A percentile compares a stretch with the other conserved stretches of the same genome.
Evolutionary conservation across 768 basidiomycete species (phyloP).

Genomic region (Pleurotus citrinopileatus): DNA sequence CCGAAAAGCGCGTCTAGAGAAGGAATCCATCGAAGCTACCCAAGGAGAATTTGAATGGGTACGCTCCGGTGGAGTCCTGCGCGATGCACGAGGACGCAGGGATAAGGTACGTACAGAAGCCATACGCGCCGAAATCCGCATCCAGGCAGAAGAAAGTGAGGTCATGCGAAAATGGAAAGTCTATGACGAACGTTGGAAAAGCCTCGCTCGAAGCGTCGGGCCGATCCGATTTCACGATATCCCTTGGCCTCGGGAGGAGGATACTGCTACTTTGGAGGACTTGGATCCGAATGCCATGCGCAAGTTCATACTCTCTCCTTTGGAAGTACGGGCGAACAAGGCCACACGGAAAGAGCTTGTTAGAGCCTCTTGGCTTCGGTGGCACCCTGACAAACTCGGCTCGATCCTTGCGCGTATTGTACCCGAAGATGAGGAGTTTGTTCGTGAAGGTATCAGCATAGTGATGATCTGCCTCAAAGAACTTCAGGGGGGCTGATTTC

Average conservation of each 20-base stretch:
- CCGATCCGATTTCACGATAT: conserved; percentile 47
- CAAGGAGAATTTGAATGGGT: conserved; percentile 60
- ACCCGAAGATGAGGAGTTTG: conserved; percentile 40
- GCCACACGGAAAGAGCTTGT: conserved; percentile 51
- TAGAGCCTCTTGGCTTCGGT: conserved; percentile 58
- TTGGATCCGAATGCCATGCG: conserved; percentile 37
- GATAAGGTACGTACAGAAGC: conserved; percentile 48
- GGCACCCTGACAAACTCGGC: conserved; percentile 67
- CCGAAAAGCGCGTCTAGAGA: conserved; percentile 16
- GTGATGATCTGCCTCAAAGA: conserved; percentile 39
- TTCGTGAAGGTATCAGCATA: conserved; percentile 43
- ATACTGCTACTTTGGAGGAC: conserved; percentile 10
- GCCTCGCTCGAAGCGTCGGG: conserved; percentile 24
- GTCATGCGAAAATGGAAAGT: conserved; percentile 43
- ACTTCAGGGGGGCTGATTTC: conserved; percentile 32
- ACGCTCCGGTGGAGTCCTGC: conserved; percentile 51
- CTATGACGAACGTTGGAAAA: conserved; percentile 53
- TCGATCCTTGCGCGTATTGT: conserved; percentile 38
- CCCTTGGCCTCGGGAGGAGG: conserved; percentile 57
- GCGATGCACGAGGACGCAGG: conserved; percentile 45
- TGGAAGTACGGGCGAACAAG: conserved; percentile 37
- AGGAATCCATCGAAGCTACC: conserved; percentile 39
- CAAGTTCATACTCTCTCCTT: conserved; percentile 47
- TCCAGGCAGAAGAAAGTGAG: conserved; percentile 39
- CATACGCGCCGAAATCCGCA: conserved; percentile 43